A percentile compares a stretch with the other conserved stretches of the same genome.
Evolutionary conservation across 768 basidiomycete species (phyloP).

Genomic region (Sistotremastrum niveocremeum): DNA sequence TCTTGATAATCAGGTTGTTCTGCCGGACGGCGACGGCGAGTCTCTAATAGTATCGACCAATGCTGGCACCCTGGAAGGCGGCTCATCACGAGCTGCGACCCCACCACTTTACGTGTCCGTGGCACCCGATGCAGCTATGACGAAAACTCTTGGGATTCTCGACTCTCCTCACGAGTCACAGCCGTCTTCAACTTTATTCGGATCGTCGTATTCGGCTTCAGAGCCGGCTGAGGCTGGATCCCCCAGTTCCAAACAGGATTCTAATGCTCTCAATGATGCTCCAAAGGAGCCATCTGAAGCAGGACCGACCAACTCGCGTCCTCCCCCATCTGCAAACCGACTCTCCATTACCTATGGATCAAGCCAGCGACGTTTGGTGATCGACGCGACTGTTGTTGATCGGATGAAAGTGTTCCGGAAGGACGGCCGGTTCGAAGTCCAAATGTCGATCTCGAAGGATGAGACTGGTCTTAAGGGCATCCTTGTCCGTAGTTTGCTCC

Average conservation of each 20-base stretch:
- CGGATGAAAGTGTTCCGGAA: slow-evolving; percentile 65
- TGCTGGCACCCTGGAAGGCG: too few species aligned
- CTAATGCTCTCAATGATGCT: not conserved
- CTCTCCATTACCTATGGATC: slow-evolving; percentile 94
- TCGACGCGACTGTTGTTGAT: slow-evolving; percentile 82
- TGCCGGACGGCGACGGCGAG: slow-evolving; percentile 7
- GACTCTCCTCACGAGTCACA: too few species aligned
- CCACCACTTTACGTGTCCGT: too few species aligned
- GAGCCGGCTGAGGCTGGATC: too few species aligned
- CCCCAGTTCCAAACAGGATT: not conserved
- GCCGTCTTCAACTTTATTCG: too few species aligned
- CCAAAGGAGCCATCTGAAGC: not conserved
- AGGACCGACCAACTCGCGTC: not conserved
- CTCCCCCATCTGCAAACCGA: slow-evolving; percentile 61
- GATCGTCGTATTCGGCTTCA: too few species aligned
- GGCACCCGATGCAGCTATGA: too few species aligned
- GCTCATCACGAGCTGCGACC: too few species aligned
- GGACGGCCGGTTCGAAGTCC: slow-evolving; percentile 78
- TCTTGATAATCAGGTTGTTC: slow-evolving; percentile 8
- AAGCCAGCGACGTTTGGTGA: slow-evolving; percentile 71
- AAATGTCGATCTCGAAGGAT: slow-evolving; percentile 42
- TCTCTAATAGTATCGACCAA: too few species aligned
- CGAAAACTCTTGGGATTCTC: too few species aligned
- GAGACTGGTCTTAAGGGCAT: slow-evolving; percentile 57
- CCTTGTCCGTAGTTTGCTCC: slow-evolving; percentile 38